phyloP scores from a whole-genome alignment of 129 eudicot genomes.

The Cynara cardunculus region DNA sequence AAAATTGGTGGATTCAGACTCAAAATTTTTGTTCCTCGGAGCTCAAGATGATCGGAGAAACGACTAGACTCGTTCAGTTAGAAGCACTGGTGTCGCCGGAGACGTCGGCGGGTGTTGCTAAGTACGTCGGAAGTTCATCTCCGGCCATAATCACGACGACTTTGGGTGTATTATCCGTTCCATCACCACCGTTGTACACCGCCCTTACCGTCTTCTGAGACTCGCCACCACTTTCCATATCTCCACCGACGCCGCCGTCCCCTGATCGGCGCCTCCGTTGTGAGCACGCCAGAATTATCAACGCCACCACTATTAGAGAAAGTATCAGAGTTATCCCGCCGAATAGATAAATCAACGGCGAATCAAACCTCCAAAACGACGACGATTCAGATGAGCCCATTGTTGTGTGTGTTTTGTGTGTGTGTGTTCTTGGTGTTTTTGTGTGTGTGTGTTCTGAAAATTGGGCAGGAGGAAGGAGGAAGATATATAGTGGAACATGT shows the following conservation, averaged over 20 bases:
- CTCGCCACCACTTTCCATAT: conserved; percentile 23
- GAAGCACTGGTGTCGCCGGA: background rate
- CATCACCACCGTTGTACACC: conserved; percentile 14
- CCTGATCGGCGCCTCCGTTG: conserved; percentile 15
- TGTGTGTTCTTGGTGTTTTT: conserved; percentile 13
- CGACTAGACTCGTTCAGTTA: background rate
- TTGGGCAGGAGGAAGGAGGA: background rate
- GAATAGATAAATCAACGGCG: conserved; percentile 53
- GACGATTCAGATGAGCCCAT: conserved; percentile 26
- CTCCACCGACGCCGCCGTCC: background rate
- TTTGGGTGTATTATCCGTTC: conserved; percentile 22
- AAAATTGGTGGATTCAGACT: conserved; percentile 22
- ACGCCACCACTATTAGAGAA: conserved; percentile 45
- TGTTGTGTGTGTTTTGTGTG: background rate
- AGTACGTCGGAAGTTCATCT: conserved; percentile 51
- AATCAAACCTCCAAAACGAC: conserved; percentile 44
- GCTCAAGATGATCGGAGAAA: background rate
- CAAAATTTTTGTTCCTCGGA: conserved; percentile 27
- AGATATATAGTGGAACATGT: conserved; percentile 25
- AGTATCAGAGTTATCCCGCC: conserved; percentile 48
- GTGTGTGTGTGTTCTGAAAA: conserved; percentile 27
- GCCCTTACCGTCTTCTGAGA: conserved; percentile 1
- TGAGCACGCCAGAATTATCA: conserved; percentile 56
- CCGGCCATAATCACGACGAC: conserved; percentile 73
- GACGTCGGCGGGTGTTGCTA: conserved; percentile 44